Conservation (phyloP, 441 rosid species). For the Melastoma candidum region DNA sequence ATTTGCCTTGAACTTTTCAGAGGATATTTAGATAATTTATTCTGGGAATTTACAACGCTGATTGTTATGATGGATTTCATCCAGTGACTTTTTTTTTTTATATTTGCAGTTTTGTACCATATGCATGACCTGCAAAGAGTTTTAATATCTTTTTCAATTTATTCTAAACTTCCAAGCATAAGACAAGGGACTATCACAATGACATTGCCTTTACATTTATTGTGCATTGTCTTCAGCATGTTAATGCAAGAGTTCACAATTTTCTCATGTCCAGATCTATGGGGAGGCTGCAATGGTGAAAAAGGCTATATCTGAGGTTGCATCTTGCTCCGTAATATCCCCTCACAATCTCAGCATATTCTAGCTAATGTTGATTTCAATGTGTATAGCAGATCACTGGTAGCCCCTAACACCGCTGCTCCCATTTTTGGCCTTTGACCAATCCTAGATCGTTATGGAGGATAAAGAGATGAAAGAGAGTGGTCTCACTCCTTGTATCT, state of each 20-base stretch:
- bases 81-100: background rate
- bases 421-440: constrained; percentile 72
- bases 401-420: constrained; percentile 21
- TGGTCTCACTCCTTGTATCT: constrained; percentile 74
- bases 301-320: constrained; percentile 46
- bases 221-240: constrained; percentile 11
- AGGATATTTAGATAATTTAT: background rate
- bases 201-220: constrained; percentile 2
- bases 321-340: constrained; percentile 46
- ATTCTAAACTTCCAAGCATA: no score
- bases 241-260: constrained; percentile 15
- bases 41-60: no score
- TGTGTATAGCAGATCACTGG: constrained; percentile 15
- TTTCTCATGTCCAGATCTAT: constrained; percentile 30
- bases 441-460: constrained; percentile 62
- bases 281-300: constrained; percentile 37
- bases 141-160: no score
- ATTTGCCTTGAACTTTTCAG: background rate
- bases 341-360: constrained; percentile 43
- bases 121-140: no score
- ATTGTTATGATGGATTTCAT: background rate
- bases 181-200: no score
- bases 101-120: background rate
- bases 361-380: constrained; percentile 18
- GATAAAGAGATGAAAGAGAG: constrained; percentile 69